A percentile compares a stretch with the other conserved stretches of the same genome.
These are phyloP conservation scores for Monilinia laxa DNA, from an alignment of 2,329 filamentous ascomycete species.

Conservation along the genomic window DNA sequence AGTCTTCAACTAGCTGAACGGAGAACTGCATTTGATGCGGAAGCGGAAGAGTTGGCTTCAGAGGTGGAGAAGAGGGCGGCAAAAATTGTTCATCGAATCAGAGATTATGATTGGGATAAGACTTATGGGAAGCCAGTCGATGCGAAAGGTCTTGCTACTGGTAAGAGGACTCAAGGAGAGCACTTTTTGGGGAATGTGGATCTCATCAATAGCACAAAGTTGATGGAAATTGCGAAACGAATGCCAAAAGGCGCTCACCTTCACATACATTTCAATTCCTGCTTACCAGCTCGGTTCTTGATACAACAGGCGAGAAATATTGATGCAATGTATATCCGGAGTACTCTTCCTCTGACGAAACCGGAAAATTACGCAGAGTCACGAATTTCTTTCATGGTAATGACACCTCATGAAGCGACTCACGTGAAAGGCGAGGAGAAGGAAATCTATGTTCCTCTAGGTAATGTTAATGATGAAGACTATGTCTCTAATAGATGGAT, in stretches of 20 bases:
- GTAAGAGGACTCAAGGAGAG: slow-evolving; percentile 44
- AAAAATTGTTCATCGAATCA: slow-evolving; percentile 36
- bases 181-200: slow-evolving; percentile 58
- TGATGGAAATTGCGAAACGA: slow-evolving; percentile 55
- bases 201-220: slow-evolving; percentile 54
- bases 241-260: slow-evolving; percentile 73
- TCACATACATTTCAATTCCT: slow-evolving; percentile 78
- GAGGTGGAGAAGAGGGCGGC: slow-evolving; percentile 36
- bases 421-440: slow-evolving; percentile 32
- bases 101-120: slow-evolving; percentile 35
- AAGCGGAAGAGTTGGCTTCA: slow-evolving; percentile 30
- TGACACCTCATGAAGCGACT: slow-evolving; percentile 37
- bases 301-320: slow-evolving; percentile 55
- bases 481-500: slow-evolving; percentile 51
- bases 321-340: slow-evolving; percentile 68
- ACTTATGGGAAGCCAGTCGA: slow-evolving; percentile 33
- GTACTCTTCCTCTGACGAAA: slow-evolving; percentile 51
- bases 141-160: slow-evolving; percentile 28
- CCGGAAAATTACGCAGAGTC: slow-evolving; percentile 30
- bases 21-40: slow-evolving; percentile 37
- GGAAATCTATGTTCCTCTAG: slow-evolving; percentile 34
- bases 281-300: slow-evolving; percentile 59
- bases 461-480: slow-evolving; percentile 49
- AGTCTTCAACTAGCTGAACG: slow-evolving; percentile 34
- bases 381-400: slow-evolving; percentile 39